These are phyloP conservation scores for Leptomonas pyrrhocoris DNA, from an alignment of 208 protist species.

Conservation along the genomic window DNA sequence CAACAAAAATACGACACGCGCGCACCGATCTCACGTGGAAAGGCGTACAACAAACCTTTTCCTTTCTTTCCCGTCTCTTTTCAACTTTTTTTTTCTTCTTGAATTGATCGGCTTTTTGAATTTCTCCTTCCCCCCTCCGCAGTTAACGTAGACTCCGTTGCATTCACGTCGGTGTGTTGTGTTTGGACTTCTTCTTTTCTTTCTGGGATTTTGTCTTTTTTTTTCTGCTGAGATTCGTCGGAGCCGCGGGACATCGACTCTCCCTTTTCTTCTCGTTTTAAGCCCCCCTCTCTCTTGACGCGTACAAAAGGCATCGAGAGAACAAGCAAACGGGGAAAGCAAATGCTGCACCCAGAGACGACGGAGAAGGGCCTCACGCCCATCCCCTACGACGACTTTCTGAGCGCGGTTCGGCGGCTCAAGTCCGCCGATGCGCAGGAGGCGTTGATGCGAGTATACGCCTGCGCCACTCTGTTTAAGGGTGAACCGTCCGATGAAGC, in stretches of 20 bases:
- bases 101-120: not conserved
- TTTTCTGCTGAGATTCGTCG: too few relatives aligned
- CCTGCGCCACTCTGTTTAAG: not conserved
- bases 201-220: not conserved
- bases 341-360: not conserved
- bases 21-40: too few relatives aligned
- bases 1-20: too few relatives aligned
- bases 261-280: too few relatives aligned
- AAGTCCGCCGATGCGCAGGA: constrained; percentile 1
- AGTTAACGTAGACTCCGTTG: not conserved
- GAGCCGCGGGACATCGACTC: too few relatives aligned
- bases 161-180: too few relatives aligned
- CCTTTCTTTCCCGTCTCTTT: too few relatives aligned
- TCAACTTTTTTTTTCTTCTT: too few relatives aligned
- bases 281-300: too few relatives aligned
- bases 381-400: not conserved
- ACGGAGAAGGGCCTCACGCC: not conserved
- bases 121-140: not conserved
- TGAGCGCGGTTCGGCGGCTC: not conserved
- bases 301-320: too few relatives aligned
- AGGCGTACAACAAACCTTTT: too few relatives aligned
- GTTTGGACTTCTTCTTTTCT: not conserved
- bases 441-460: constrained; percentile 6
- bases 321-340: not conserved
- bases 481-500: not conserved